Evolutionary conservation across 768 basidiomycete genomes (phyloP), one percentile per base, ranked within the genome.

Genomic region (Boletus eberwhitei): DNA sequence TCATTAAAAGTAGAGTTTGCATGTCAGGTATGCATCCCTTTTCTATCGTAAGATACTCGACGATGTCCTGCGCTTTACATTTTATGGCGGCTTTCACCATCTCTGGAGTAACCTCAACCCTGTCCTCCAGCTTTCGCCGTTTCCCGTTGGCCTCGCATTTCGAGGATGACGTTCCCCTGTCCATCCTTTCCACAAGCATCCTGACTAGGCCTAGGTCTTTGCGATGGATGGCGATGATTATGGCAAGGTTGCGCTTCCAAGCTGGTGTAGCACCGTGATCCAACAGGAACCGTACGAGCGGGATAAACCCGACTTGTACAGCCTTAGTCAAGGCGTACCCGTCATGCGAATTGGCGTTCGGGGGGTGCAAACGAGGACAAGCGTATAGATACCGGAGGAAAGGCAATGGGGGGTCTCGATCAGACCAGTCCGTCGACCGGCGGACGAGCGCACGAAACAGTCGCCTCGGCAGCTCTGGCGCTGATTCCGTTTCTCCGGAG

Each of bases 311-410:
- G 0, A 80, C 83, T 36, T 85, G 76, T 2, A 93, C 89, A 2
- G 94, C 92, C 59, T 82, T 85, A 16, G 84, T 84, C 38, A 97
- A 82, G 0, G 88, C 86, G 64, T 94, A 97, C 1, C 94, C 95
- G 3, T 81, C 77, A 68, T 90, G 77, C 8, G 88, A 81, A 67
- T 95, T 83, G 13, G 78, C 64, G 31, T 85, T 73, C 1, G 84
- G 79, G 1, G 62, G 52, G 21, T 77, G 61, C 17, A 78, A 65
- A 8, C 64, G 70, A 7, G 79, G 72, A 39, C 64, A 62, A 22
- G 65, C 55, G 61, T 79, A 84, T 17, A 91, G 73, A 60, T 80
- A 80, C 39, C 74, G 79, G 5, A 92, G 77, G 49, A 87, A 80
- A 0, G 87, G 85, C 6, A 91, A 62, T 1, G 86, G 87, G 2